phyloP scores from a whole-genome alignment of 495 filamentous ascomycete genomes.

The Tuber melanosporum region DNA sequence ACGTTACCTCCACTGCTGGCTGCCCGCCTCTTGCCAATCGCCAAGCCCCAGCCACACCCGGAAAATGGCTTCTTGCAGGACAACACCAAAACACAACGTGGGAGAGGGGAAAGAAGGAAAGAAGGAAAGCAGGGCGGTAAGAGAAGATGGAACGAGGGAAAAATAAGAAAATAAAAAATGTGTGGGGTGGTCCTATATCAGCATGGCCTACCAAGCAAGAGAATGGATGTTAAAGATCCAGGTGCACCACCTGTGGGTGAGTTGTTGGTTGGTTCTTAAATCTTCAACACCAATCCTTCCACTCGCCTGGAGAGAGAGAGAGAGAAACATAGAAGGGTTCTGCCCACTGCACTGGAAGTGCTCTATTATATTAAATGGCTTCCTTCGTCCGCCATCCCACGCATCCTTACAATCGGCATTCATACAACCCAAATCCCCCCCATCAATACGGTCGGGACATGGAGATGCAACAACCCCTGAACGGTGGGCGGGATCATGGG shows the following conservation, averaged over 20 bases:
- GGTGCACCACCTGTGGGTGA: not conserved
- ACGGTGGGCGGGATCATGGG: not conserved
- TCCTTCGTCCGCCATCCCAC: constrained; percentile 6
- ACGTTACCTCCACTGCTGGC: not conserved
- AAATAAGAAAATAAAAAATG: not conserved
- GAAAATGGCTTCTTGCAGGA: not conserved
- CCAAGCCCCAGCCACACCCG: not conserved
- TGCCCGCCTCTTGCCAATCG: not conserved
- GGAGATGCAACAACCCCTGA: not conserved
- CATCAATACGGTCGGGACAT: not conserved
- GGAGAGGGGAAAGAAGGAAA: not conserved
- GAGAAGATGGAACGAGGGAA: not conserved
- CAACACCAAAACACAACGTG: not conserved
- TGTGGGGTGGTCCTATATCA: not conserved
- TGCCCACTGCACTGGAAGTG: not conserved
- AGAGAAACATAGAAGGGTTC: not conserved
- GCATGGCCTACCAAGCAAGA: not conserved
- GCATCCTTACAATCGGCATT: constrained; percentile 8
- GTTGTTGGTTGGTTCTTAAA: not conserved
- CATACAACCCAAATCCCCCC: not conserved
- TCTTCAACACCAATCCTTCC: not conserved
- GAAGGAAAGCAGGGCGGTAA: not conserved
- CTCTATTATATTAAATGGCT: constrained; percentile 16
- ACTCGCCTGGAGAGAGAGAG: not conserved
- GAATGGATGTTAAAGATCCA: not conserved